Conservation (phyloP, 805 yeast genomes). For the Wickerhamomyces bovis region DNA sequence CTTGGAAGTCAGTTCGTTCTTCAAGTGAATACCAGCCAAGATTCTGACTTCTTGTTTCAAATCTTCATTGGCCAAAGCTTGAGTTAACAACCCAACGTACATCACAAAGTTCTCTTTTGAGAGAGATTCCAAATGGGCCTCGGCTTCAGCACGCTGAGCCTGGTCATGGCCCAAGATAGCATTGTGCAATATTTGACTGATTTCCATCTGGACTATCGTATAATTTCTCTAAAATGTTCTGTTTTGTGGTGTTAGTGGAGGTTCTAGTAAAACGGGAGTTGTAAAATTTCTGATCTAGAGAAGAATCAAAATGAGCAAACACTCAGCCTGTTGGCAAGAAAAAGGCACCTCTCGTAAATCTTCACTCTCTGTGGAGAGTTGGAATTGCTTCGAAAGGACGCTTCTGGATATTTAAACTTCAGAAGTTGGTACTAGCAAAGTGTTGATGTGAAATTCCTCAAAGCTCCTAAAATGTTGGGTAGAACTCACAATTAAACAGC, state of each 20-base stretch:
- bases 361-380: neutral
- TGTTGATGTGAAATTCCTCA: neutral
- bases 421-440: neutral
- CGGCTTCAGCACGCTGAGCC: constrained; percentile 67
- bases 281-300: neutral
- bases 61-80: constrained; percentile 59
- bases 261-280: neutral
- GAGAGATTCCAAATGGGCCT: constrained; percentile 62
- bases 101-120: constrained; percentile 73
- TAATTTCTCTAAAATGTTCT: neutral
- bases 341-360: too few species aligned
- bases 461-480: neutral
- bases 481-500: neutral
- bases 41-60: constrained; percentile 78
- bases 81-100: constrained; percentile 63
- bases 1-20: constrained; percentile 84
- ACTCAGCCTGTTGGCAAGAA: neutral
- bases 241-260: constrained; percentile 2
- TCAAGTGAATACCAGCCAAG: constrained; percentile 82
- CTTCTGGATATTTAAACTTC: neutral
- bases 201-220: constrained; percentile 34
- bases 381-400: neutral
- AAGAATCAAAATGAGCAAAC: neutral
- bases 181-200: constrained; percentile 67
- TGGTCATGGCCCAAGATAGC: constrained; percentile 71